A percentile compares a stretch with the other conserved stretches of the same genome.
phyloP scores from a whole-genome alignment of 345 rosid species.

The Chamaenerion angustifolium region DNA sequence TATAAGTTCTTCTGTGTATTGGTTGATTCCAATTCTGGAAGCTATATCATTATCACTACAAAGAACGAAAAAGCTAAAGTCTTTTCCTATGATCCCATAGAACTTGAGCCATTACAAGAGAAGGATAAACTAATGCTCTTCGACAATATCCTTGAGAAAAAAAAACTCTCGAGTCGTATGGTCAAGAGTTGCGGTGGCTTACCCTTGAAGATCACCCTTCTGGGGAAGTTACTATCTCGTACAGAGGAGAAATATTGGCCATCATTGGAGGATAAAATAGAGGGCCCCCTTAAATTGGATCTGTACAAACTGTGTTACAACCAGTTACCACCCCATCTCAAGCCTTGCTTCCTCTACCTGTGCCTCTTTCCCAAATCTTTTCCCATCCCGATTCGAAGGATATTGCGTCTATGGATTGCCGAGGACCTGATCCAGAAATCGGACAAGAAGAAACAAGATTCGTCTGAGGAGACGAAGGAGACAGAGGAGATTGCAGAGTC shows the following conservation, averaged over 20 bases:
- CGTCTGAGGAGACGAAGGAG: constrained; percentile 5
- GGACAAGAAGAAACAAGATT: no score
- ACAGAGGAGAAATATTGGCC: neutral
- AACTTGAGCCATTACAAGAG: neutral
- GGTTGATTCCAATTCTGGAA: neutral
- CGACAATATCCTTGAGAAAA: neutral
- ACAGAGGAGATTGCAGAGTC: neutral
- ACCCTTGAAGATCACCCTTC: neutral
- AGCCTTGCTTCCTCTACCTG: constrained; percentile 13
- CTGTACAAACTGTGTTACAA: neutral
- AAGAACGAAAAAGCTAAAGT: neutral
- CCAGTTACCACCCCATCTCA: constrained; percentile 7
- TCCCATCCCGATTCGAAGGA: constrained; percentile 11
- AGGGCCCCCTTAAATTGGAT: neutral
- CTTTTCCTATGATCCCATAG: neutral
- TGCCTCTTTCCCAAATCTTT: constrained; percentile 8
- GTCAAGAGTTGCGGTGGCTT: neutral
- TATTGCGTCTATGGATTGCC: constrained; percentile 14
- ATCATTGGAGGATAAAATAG: neutral
- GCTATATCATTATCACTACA: constrained; percentile 8
- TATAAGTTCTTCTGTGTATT: neutral
- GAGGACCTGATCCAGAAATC: constrained; percentile 12
- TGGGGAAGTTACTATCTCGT: neutral
- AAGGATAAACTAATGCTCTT: neutral
- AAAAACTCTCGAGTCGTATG: no score